Percentiles rank a stretch among this genome's conserved stretches.
phyloP scores from a whole-genome alignment of 106 monocot genomes.

The Dendrobium chrysotoxum region DNA sequence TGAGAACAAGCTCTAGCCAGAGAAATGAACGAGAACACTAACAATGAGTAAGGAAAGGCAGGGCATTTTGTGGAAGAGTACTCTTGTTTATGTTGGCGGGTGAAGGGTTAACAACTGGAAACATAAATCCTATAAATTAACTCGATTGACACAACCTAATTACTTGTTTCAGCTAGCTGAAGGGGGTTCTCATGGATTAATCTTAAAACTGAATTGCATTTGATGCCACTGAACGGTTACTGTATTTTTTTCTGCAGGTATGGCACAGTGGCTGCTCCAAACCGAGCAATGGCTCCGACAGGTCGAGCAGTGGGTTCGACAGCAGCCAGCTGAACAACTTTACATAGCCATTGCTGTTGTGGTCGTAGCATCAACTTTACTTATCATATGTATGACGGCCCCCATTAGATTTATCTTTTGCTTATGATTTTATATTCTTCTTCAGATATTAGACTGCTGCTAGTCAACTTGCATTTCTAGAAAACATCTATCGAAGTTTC shows the following conservation, averaged over 20 bases:
- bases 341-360: constrained; percentile 30
- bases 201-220: not conserved
- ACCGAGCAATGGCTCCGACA: constrained; percentile 17
- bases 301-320: constrained; percentile 28
- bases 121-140: no score
- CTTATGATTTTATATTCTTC: not conserved
- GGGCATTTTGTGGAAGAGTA: no score
- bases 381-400: constrained; percentile 20
- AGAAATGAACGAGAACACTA: no score
- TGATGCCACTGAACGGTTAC: not conserved
- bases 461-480: constrained; percentile 4
- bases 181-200: not conserved
- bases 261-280: not conserved
- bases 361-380: constrained; percentile 15
- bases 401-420: not conserved
- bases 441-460: not conserved
- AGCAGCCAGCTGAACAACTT: constrained; percentile 42
- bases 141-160: no score
- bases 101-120: no score
- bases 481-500: not conserved
- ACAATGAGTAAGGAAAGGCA: no score
- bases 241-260: not conserved
- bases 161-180: no score
- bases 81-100: no score
- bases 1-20: no score